These are phyloP conservation scores for Trapa bicornis DNA, from an alignment of 345 rosid genomes.

Conservation along the genomic window DNA sequence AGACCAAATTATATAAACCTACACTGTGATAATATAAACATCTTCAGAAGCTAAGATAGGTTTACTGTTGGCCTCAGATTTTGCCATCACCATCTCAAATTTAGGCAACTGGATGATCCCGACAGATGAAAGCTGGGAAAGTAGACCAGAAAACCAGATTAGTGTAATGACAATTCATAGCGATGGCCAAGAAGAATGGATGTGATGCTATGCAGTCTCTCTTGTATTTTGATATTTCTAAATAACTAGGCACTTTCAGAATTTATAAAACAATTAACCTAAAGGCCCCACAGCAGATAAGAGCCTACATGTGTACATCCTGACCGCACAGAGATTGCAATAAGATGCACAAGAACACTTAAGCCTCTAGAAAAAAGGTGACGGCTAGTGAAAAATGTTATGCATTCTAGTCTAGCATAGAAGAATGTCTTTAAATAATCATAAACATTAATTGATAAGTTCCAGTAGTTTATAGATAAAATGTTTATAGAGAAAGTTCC, in stretches of 20 bases:
- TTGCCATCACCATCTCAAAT: slow-evolving; percentile 94
- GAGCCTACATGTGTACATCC: not conserved
- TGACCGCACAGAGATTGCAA: not conserved
- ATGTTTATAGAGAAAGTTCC: too few species aligned
- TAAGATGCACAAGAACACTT: not conserved
- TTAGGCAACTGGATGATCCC: slow-evolving; percentile 83
- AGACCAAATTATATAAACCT: slow-evolving; percentile 15
- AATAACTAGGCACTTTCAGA: not conserved
- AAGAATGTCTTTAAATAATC: not conserved
- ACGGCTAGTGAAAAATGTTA: not conserved
- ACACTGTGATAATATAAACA: slow-evolving; percentile 74
- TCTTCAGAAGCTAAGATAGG: slow-evolving; percentile 91
- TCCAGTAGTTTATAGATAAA: not conserved
- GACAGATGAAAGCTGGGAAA: slow-evolving; percentile 74
- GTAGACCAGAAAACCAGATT: slow-evolving; percentile 16
- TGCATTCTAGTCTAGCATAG: not conserved
- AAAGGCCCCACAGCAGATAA: not conserved
- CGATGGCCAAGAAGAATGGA: not conserved
- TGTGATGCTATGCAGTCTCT: not conserved
- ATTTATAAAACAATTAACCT: not conserved
- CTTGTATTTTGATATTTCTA: not conserved
- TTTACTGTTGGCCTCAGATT: slow-evolving; percentile 67
- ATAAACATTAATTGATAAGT: not conserved
- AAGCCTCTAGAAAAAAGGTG: not conserved
- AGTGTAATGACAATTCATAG: not conserved